Percentiles rank a stretch among this genome's conserved stretches.
Evolutionary conservation across 371 early-diverging fungal species (phyloP).

Genomic region (Cokeromyces recurvatus): DNA sequence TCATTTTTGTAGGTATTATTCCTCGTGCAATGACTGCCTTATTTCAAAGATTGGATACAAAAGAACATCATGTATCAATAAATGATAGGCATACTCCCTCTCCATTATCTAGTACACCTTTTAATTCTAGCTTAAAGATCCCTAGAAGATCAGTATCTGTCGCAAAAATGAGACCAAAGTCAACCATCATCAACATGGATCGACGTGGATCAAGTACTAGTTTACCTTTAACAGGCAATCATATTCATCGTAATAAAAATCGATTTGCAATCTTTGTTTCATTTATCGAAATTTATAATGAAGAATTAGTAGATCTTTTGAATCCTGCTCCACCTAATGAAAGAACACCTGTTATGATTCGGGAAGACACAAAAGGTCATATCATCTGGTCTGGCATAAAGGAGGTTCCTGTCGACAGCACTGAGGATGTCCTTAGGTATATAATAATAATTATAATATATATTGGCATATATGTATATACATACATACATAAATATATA

Average conservation of each 20-base stretch:
- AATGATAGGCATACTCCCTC: slow-evolving; percentile 2
- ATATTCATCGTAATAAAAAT: slow-evolving; percentile 13
- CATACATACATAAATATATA: slow-evolving; percentile 13
- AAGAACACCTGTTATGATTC: slow-evolving; percentile 70
- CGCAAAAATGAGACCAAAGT: slow-evolving; percentile 26
- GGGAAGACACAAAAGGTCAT: slow-evolving; percentile 91
- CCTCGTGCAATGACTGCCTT: slow-evolving; percentile 82
- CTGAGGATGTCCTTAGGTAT: slow-evolving; percentile 79
- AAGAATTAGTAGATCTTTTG: slow-evolving; percentile 89
- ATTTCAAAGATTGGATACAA: slow-evolving; percentile 44
- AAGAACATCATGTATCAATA: slow-evolving; percentile 2
- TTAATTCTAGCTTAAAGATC: slow-evolving; percentile 14
- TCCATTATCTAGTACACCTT: slow-evolving; percentile 4
- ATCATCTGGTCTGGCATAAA: slow-evolving; percentile 88
- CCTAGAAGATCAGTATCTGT: slow-evolving; percentile 20
- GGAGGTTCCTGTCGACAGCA: slow-evolving; percentile 71
- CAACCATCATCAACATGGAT: slow-evolving; percentile 20
- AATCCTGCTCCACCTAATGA: slow-evolving; percentile 48
- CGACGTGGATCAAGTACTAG: slow-evolving; percentile 22
- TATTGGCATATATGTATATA: no score
- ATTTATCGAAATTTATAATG: slow-evolving; percentile 98
- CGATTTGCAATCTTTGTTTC: slow-evolving; percentile 54
- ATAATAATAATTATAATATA: no score
- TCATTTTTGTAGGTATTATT: slow-evolving; percentile 80
- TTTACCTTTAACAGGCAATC: background rate